A percentile compares a stretch with the other conserved stretches of the same genome.
Conservation (phyloP, 1,284 basidiomycete genomes). For the Blastosporella zonata region DNA sequence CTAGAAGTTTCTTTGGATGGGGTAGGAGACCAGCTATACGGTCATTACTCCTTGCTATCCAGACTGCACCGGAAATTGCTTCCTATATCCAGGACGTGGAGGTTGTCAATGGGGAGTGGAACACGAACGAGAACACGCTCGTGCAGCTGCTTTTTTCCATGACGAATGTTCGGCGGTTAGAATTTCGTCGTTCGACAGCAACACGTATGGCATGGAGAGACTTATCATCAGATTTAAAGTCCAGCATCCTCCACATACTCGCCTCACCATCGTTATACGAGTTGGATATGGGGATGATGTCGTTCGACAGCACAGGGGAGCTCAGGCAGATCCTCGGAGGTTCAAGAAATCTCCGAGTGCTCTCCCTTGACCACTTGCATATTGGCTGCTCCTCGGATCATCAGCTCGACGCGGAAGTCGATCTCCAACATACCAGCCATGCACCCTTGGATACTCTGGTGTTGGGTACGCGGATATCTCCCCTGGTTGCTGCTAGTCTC, state of each 20-base stretch:
- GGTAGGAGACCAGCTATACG: conserved; percentile 6
- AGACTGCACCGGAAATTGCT: conserved; percentile 16
- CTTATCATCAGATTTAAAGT: conserved; percentile 16
- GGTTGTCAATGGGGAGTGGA: conserved; percentile 26
- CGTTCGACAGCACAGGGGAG: conserved; percentile 17
- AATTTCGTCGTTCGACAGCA: conserved; percentile 22
- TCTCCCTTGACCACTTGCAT: conserved; percentile 22
- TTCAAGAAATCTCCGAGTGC: conserved; percentile 18
- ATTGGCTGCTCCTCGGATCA: conserved; percentile 8
- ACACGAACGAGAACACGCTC: conserved; percentile 20
- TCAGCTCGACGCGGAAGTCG: background rate
- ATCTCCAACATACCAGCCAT: background rate
- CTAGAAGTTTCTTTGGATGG: background rate
- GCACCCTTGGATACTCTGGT: conserved; percentile 22
- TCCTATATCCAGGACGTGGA: conserved; percentile 22
- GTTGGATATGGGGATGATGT: conserved; percentile 21
- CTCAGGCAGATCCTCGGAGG: conserved; percentile 17
- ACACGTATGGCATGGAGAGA: conserved; percentile 21
- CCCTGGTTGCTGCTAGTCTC: conserved; percentile 21
- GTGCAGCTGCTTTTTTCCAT: conserved; percentile 19
- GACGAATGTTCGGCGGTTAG: conserved; percentile 21
- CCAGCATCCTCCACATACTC: conserved; percentile 19
- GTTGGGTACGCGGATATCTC: conserved; percentile 25
- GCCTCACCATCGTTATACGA: conserved; percentile 19
- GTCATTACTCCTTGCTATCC: conserved; percentile 15